Conservation (phyloP, 2,329 filamentous ascomycete genomes). For the Teratosphaeria zuluensis region DNA sequence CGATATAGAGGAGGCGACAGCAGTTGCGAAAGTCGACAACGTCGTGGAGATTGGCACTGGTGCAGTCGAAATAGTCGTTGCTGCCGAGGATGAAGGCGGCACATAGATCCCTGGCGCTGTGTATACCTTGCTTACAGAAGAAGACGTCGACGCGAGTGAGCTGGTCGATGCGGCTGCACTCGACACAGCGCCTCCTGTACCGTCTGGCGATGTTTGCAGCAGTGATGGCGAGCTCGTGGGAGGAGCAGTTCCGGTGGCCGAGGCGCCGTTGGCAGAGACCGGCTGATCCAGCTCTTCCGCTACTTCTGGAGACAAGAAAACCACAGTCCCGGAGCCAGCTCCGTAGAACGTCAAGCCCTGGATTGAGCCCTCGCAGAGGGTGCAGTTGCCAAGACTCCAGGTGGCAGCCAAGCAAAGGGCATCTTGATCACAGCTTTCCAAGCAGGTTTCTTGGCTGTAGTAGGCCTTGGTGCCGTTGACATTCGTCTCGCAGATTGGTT, state of each 20-base stretch:
- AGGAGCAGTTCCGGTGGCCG: neutral
- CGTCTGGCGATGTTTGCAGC: neutral
- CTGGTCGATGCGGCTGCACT: neutral
- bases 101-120: neutral
- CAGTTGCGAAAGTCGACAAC: slow-evolving; percentile 10
- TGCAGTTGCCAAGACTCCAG: slow-evolving; percentile 11
- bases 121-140: neutral
- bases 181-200: neutral
- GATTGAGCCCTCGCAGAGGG: slow-evolving; percentile 15
- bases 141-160: neutral
- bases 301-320: neutral
- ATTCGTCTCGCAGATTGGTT: slow-evolving; percentile 13
- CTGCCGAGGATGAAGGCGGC: slow-evolving; percentile 3
- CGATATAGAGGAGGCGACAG: slow-evolving; percentile 1
- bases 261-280: neutral
- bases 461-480: slow-evolving; percentile 6
- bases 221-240: neutral
- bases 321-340: neutral
- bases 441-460: slow-evolving; percentile 12
- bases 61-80: slow-evolving; percentile 9
- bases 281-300: neutral
- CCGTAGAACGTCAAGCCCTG: slow-evolving; percentile 4
- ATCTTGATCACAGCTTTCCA: slow-evolving; percentile 17
- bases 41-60: slow-evolving; percentile 10
- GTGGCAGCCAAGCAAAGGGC: slow-evolving; percentile 14